Base-by-base conservation (phyloP, 1,284 basidiomycete species). In the Puccinia horiana region DNA sequence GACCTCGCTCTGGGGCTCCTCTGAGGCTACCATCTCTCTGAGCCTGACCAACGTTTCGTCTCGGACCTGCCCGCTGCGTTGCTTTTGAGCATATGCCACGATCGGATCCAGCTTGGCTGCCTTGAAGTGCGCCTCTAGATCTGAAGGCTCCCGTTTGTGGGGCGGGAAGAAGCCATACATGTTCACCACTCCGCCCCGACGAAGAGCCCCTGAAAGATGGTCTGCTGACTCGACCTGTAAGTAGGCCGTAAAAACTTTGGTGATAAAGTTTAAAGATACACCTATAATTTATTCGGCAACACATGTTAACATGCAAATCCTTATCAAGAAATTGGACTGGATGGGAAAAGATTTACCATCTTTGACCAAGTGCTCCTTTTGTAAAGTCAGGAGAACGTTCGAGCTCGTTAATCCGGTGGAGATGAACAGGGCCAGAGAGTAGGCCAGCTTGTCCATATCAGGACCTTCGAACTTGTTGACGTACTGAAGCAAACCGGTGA, bases 341-440 rank as follows among this genome's bases (percentile, higher is more conserved):
- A n/a, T 20, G 16, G 26, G n/a, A 75, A 37, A 6, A 40, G 52
- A 40, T 26, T 26, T 61, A 79, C 77, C 77, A 85, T 98, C 95
- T 89, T 98, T 98, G 86, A 96, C 90, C 83, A 98, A 91, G 87
- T 97, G 95, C 85, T 98, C 96, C 88, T 95, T 96, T 84, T 93
- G 92, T 85, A 98, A 89, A 87, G 91, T 92, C 85, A 91, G 90
- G 76, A 98, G 89, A 86, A 93, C 93, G 85, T 90, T 89, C 23
- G 93, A 91, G 83, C 90, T 91, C 83, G 92, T 91, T 83, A 96
- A 91, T 81, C 93, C 92, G 86, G 94, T 93, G 61, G 93, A 90
- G 83, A 97, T 89, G 86, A 97, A 88, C 40, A 96, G 90, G 44
- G 94, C 95, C 35, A 91, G 90, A 11, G 94, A 91, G 83, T 92